Evolutionary conservation across 1,284 basidiomycete species (phyloP).

Genomic region (Malassezia yamatoensis): DNA sequence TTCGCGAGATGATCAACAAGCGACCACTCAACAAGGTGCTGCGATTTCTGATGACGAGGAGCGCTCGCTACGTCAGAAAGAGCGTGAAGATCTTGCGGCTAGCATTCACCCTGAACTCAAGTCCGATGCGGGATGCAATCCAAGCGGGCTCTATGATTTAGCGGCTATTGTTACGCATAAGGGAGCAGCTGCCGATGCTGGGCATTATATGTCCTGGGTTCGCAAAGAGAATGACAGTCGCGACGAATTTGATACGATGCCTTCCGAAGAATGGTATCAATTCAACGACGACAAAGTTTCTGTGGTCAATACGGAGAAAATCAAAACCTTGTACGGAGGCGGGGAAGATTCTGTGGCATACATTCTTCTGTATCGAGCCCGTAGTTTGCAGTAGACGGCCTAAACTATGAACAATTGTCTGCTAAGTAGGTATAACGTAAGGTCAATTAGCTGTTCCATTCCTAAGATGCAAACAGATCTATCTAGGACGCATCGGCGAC

Average conservation of each 20-base stretch:
- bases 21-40: slow-evolving; percentile 53
- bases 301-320: slow-evolving; percentile 37
- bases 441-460: too few relatives aligned
- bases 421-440: too few relatives aligned
- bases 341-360: slow-evolving; percentile 46
- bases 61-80: slow-evolving; percentile 51
- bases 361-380: slow-evolving; percentile 36
- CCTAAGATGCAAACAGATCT: too few relatives aligned
- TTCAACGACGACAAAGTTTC: slow-evolving; percentile 45
- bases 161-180: slow-evolving; percentile 94
- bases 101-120: slow-evolving; percentile 60
- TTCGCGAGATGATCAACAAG: slow-evolving; percentile 50
- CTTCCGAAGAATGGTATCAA: slow-evolving; percentile 43
- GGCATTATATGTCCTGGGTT: slow-evolving; percentile 84
- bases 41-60: slow-evolving; percentile 59
- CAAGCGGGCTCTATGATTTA: slow-evolving; percentile 71
- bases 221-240: slow-evolving; percentile 24
- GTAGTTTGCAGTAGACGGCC: slow-evolving; percentile 14
- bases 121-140: slow-evolving; percentile 62
- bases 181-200: slow-evolving; percentile 82
- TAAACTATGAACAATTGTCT: too few relatives aligned
- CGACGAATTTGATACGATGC: slow-evolving; percentile 14
- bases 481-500: too few relatives aligned
- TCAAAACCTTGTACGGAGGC: slow-evolving; percentile 36
- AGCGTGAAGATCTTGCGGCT: slow-evolving; percentile 28